These are phyloP conservation scores for Peniophora sp. DNA, from an alignment of 1,284 basidiomycete genomes.

Conservation along the genomic window DNA sequence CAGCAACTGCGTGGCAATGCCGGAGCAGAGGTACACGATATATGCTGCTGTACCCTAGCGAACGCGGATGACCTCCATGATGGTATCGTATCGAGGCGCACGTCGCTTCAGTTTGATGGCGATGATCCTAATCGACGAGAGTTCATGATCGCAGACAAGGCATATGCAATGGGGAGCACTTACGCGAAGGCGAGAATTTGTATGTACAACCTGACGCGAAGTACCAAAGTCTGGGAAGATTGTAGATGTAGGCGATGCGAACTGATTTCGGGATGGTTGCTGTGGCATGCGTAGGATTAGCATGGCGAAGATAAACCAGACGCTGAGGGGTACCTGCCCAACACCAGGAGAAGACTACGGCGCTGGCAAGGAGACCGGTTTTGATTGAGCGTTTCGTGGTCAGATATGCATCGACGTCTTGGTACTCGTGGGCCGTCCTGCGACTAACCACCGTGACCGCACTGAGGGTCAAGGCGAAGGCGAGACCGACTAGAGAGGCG, in stretches of 20 bases:
- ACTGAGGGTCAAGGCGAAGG: too few species aligned
- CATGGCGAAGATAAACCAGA: constrained; percentile 10
- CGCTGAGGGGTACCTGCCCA: constrained; percentile 25
- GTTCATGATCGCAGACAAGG: too few species aligned
- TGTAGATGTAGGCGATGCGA: too few species aligned
- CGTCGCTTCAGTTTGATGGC: constrained; percentile 18
- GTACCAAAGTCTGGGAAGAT: not conserved
- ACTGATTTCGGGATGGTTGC: too few species aligned
- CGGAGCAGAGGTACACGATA: not conserved
- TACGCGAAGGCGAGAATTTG: constrained; percentile 6
- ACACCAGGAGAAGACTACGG: constrained; percentile 36
- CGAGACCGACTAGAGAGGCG: too few species aligned
- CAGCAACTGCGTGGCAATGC: too few species aligned
- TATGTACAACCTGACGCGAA: not conserved
- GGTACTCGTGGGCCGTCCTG: constrained; percentile 9
- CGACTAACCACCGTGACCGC: too few species aligned
- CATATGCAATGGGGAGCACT: too few species aligned
- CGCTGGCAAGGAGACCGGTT: constrained; percentile 47
- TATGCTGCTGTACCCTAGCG: constrained; percentile 4
- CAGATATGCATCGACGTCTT: constrained; percentile 37
- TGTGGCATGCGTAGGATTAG: too few species aligned
- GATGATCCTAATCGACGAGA: constrained; percentile 36
- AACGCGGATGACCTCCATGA: constrained; percentile 10
- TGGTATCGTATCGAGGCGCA: constrained; percentile 15
- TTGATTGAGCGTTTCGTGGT: constrained; percentile 34